Conservation (phyloP, 179 eudicot species). For the Amaranthus tricolor region DNA sequence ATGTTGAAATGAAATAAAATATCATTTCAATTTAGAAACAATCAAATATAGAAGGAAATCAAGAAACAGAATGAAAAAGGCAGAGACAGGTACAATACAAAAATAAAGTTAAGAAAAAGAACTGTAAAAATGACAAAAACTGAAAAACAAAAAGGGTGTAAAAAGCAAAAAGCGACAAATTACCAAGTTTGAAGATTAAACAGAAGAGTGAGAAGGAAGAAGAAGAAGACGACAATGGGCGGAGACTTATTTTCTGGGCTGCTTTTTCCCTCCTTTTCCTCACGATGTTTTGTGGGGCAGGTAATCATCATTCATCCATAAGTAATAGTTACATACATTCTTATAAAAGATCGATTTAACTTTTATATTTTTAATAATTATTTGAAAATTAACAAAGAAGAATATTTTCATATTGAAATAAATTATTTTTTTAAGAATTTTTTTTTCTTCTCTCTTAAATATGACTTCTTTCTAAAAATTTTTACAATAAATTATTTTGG, state of each 20-base stretch:
- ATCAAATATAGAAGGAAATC: neutral
- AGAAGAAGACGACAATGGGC: too few relatives aligned
- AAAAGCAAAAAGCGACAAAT: slow-evolving; percentile 2
- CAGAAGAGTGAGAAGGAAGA: neutral
- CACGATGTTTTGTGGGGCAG: too few relatives aligned
- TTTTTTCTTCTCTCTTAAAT: neutral
- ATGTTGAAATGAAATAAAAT: neutral
- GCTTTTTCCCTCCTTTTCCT: slow-evolving; percentile 17
- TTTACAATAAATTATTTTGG: too few relatives aligned
- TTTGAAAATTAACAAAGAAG: too few relatives aligned
- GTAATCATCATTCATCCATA: too few relatives aligned
- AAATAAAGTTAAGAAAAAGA: neutral
- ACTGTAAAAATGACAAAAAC: slow-evolving; percentile 11
- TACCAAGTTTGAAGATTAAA: slow-evolving; percentile 9
- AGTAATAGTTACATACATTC: too few relatives aligned
- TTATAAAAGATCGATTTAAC: too few relatives aligned
- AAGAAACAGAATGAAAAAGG: neutral
- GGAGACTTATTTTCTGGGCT: neutral
- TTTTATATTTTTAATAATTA: too few relatives aligned
- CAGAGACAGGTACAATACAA: slow-evolving; percentile 8
- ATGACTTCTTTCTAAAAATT: too few relatives aligned
- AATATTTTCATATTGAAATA: too few relatives aligned
- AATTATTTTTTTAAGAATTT: too few relatives aligned
- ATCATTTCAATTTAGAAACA: neutral
- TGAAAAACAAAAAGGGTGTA: too few relatives aligned